Evolutionary conservation across 2,329 filamentous ascomycete species (phyloP), one percentile per base, ranked within the genome.

Genomic region (Trichoderma endophyticum): DNA sequence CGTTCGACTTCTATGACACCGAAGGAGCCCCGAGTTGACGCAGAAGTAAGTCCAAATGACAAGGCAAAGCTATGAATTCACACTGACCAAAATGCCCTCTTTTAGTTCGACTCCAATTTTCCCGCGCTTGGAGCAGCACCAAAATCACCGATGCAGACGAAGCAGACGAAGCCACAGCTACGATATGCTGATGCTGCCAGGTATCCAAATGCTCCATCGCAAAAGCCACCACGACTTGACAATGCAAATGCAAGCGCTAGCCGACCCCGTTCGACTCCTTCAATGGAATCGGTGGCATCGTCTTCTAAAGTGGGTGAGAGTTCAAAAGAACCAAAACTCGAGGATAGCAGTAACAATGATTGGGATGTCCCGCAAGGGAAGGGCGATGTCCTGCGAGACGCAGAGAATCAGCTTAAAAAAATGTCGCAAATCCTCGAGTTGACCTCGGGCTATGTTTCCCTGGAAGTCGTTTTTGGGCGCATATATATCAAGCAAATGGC

Each of bases 381-480:
- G 43, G 74, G 34, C 9, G 71, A 73, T 36, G 60, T 76, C 18
- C 15, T 77, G 5, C 59, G 64, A 7, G 26, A 73, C 18, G 54
- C 73, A 11, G 72, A 77, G 66, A 34, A 5, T 11, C 62, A 71
- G 68, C 43, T 74, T 6, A 71, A 63, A 7, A 62, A 73, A 1
- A 34, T 78, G 21, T 57, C 77, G 2, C 65, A 70, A 7, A 34
- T 77, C 7, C 59, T 80, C 18, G 74, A 76, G 61, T 43, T 75
- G 8, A 73, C 72, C 0, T 77, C 80, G 7, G 80, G 80, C 1
- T 64, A 69, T 8, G 43, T 80, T 15, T 73, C 71, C 6, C 56
- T 81, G 9, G 73, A 76, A 51, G 71, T 77, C 34, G 73, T 73
- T 15, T 78, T 81, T 59, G 80, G 80, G 1, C 77, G 80, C 3